Evolutionary conservation across 2,329 filamentous ascomycete genomes (phyloP).

Genomic region (Neopestalotiopsis sp.): DNA sequence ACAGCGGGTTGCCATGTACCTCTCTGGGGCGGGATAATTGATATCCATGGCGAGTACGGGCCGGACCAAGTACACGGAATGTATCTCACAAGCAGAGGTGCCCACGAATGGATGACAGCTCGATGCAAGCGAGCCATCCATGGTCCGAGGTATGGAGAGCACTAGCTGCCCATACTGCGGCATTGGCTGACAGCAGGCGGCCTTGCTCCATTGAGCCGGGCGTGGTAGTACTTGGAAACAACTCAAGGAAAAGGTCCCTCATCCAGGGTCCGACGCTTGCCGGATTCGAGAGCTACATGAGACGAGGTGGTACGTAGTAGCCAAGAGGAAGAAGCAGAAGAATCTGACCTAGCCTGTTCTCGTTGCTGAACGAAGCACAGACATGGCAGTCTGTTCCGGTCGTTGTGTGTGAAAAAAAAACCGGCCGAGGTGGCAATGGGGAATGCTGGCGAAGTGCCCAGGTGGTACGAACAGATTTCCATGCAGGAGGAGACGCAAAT

Average conservation of each 20-base stretch:
- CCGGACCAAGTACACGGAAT: not conserved
- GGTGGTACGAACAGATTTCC: constrained; percentile 20
- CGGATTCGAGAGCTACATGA: not conserved
- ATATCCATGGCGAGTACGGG: not conserved
- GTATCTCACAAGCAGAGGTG: not conserved
- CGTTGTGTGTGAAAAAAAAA: not conserved
- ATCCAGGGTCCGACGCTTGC: not conserved
- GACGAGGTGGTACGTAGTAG: not conserved
- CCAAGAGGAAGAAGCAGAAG: constrained; percentile 4
- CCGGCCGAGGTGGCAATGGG: constrained; percentile 18
- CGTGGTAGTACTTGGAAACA: not conserved
- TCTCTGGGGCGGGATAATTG: constrained; percentile 7
- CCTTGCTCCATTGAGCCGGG: not conserved
- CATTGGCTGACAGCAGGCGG: not conserved
- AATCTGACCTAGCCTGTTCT: not conserved
- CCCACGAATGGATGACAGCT: constrained; percentile 7
- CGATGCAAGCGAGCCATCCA: not conserved
- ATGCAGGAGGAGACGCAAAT: constrained; percentile 27
- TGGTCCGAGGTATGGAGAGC: not conserved
- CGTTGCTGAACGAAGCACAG: constrained; percentile 7
- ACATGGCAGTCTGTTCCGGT: not conserved
- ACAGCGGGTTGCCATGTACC: not conserved
- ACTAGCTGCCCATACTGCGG: constrained; percentile 1
- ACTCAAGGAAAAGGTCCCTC: constrained; percentile 2
- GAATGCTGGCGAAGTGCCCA: not conserved